Base-by-base conservation (phyloP, 345 rosid species). In the Punica granatum region DNA sequence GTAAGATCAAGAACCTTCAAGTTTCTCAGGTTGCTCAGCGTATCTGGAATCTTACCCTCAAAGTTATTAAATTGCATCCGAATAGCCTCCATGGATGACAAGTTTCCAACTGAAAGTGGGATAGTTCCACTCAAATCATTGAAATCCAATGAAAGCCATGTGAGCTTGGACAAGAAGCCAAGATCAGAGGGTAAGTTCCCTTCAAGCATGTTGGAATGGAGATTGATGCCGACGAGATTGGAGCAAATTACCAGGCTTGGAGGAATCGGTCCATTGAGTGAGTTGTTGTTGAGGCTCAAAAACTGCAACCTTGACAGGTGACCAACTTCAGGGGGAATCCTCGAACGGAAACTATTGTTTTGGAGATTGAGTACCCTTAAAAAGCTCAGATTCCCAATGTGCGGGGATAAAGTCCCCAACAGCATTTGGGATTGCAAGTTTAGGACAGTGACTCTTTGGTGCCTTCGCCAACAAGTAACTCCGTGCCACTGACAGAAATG, bases 381-480 rank as follows among this genome's bases (percentile, higher is more conserved):
- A 39, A 60, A 60, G 64, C 64, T 60, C 25, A 60, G 64, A 19
- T 60, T 60, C 37, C 64, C 64, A 21, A 60, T 32, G 26, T 60
- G 23, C 6, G 64, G 64, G 21, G 64, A 60, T 32, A 60, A 2
- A n/a, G 41, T 33, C 23, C 39, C 64, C 12, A 39, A 15, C 39
- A 60, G 39, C 21, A 6, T 14, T 23, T 14, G 4, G 8, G 39
- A 28, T 6, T 15, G 25, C 12, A 60, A n/a, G 37, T 6, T 8
- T n/a, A 60, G 23, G 39, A 16, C 34, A 15, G 64, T 60, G 41
- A 60, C 37, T 60, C 64, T 32, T 12, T 16, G 37, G 64, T 60
- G 64, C 37, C n/a, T 60, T 33, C 23, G 23, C 11, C 63, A 35
- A 14, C 64, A 60, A 32, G 41, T 60, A 8, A 60, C 64, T 16